phyloP scores from a whole-genome alignment of 768 basidiomycete species.

The Pisolithus orientalis region DNA sequence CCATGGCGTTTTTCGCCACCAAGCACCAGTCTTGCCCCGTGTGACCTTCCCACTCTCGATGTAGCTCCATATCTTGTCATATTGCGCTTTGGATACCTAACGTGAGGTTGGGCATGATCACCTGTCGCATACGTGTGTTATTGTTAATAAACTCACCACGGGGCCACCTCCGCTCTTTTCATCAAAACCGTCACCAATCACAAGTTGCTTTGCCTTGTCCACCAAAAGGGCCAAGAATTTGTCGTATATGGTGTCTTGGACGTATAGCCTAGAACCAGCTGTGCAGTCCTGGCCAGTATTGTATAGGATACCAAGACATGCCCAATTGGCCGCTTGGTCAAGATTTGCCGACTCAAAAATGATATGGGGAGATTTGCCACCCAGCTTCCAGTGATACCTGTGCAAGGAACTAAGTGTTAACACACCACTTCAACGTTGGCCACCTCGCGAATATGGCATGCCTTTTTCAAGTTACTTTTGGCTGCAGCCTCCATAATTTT shows the following conservation, averaged over 20 bases:
- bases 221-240: constrained; percentile 67
- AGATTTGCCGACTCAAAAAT: constrained; percentile 89
- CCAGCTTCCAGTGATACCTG: constrained; percentile 91
- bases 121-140: constrained; percentile 1
- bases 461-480: constrained; percentile 92
- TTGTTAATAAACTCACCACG: constrained; percentile 47
- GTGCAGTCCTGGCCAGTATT: constrained; percentile 93
- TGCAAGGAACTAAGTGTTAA: constrained; percentile 7
- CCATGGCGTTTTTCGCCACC: constrained; percentile 76
- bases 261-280: constrained; percentile 85
- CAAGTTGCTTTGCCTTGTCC: constrained; percentile 58
- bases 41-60: constrained; percentile 77
- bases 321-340: constrained; percentile 82
- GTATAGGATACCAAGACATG: constrained; percentile 79
- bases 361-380: constrained; percentile 87
- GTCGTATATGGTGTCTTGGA: constrained; percentile 84
- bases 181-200: constrained; percentile 79
- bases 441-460: constrained; percentile 24
- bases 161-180: constrained; percentile 74
- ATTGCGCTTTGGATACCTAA: constrained; percentile 78
- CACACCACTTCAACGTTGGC: constrained; percentile 6
- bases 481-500: constrained; percentile 91
- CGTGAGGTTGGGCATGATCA: constrained; percentile 4
- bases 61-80: constrained; percentile 81
- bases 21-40: constrained; percentile 71